Evolutionary conservation across 805 yeast species (phyloP), one percentile per base, ranked within the genome.

Genomic region (Ogataea naganishii): DNA sequence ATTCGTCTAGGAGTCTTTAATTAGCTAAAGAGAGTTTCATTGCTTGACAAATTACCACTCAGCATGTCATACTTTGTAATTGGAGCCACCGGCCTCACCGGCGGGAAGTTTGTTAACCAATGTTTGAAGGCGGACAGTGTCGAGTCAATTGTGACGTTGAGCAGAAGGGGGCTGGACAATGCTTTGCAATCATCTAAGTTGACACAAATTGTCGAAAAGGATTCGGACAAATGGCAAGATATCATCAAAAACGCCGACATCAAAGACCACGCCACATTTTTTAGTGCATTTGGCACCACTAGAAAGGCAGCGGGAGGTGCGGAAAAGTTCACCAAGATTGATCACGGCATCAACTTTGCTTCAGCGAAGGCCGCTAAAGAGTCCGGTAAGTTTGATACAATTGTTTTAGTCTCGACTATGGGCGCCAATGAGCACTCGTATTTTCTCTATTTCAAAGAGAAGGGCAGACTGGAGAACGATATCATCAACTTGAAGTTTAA

Each of bases 61-160:
- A n/a, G n/a, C n/a, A n/a, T n/a, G n/a, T 37, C 47, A 14, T 28
- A 28, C 30, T 55, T 69, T 25, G 44, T 66, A 11, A 51, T 82
- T 25, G 95, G 95, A 2, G 68, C 86, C 18, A 84, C 95, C 1
- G 95, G 95, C 3, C 56, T 83, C 14, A 77, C 80, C 33, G 96
- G 95, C 7, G 42, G 62, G 15, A 64, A 59, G 15, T 65, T 82
- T 35, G 47, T 82, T 31, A 65, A 61, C 31, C 53, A 53, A 16
- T 70, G 72, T 5, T 51, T 53, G 22, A 37, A 46, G 7, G 51
- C 69, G 3, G 35, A 56, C 1, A 43, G 53, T 3, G 60, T 68
- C 23, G 32, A 51, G 2, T 53, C 60, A 14, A 48, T 79, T 5
- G 54, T 54, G 21, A 64, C 84, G 4, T 38, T 81, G 3, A 51